phyloP scores from a whole-genome alignment of 257 asterid species.

The Vinca minor region DNA sequence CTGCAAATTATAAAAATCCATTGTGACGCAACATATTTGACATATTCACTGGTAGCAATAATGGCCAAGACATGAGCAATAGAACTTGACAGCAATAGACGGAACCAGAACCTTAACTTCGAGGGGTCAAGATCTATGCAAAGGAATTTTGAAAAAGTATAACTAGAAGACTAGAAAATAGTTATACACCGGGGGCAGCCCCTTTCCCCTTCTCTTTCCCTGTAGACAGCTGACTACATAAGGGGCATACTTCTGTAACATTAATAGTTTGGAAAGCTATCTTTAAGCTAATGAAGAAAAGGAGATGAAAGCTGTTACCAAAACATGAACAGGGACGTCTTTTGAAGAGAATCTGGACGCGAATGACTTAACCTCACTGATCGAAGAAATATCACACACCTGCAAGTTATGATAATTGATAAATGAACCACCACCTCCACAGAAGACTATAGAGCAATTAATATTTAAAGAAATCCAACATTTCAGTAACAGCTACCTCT shows the following conservation, averaged over 20 bases:
- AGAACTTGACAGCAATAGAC: no score
- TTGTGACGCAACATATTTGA: not conserved
- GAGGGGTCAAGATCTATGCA: no score
- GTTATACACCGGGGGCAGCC: no score
- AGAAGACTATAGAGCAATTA: not conserved
- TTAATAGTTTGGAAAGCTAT: not conserved
- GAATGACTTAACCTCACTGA: constrained; percentile 60
- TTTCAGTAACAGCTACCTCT: constrained; percentile 42
- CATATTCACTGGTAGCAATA: not conserved
- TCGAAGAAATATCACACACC: constrained; percentile 79
- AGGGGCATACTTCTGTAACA: not conserved
- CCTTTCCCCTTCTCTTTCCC: no score
- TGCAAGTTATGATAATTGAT: constrained; percentile 16
- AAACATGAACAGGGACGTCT: constrained; percentile 66
- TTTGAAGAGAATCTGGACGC: constrained; percentile 59
- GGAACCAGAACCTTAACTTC: no score
- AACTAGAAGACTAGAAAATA: no score
- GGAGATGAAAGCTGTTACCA: constrained; percentile 36
- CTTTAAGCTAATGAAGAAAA: not conserved
- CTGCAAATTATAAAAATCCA: constrained; percentile 4
- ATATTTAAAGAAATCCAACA: not conserved
- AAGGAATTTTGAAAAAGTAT: no score
- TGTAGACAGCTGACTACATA: not conserved
- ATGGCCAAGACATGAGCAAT: not conserved
- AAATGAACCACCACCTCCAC: not conserved